Conservation (phyloP, 2,329 filamentous ascomycete genomes). For the Akanthomyces lecanii region DNA sequence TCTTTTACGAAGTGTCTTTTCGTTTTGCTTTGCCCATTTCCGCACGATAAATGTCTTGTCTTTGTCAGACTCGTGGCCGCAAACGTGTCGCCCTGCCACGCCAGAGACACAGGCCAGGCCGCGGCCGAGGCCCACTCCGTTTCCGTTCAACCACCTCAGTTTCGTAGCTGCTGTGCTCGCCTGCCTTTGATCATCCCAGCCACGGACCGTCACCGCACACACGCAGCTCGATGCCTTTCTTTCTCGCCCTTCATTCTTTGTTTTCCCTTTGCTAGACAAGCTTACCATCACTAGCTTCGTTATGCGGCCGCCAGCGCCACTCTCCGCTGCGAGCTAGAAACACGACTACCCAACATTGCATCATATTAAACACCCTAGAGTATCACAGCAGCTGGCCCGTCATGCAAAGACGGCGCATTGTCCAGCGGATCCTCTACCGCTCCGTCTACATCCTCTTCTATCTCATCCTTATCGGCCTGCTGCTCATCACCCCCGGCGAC, state of each 20-base stretch:
- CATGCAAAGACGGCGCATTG: slow-evolving; percentile 28
- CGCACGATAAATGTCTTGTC: neutral
- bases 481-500: slow-evolving; percentile 78
- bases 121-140: slow-evolving; percentile 12
- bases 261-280: neutral
- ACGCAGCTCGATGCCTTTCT: neutral
- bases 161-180: neutral
- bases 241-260: neutral
- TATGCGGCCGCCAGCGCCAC: neutral
- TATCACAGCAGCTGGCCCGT: slow-evolving; percentile 17
- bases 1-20: too few relatives aligned
- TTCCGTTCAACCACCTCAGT: slow-evolving; percentile 16
- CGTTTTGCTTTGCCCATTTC: neutral
- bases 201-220: slow-evolving; percentile 9
- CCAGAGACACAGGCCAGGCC: slow-evolving; percentile 7
- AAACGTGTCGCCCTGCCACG: neutral
- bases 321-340: slow-evolving; percentile 2
- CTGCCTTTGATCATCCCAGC: neutral
- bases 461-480: slow-evolving; percentile 65
- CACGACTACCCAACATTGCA: neutral
- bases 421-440: slow-evolving; percentile 68
- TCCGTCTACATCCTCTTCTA: slow-evolving; percentile 73
- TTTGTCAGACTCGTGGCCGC: neutral
- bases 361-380: neutral
- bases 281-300: neutral